Base-by-base conservation (phyloP, 768 basidiomycete genomes). In the Asterophora parasitica region DNA sequence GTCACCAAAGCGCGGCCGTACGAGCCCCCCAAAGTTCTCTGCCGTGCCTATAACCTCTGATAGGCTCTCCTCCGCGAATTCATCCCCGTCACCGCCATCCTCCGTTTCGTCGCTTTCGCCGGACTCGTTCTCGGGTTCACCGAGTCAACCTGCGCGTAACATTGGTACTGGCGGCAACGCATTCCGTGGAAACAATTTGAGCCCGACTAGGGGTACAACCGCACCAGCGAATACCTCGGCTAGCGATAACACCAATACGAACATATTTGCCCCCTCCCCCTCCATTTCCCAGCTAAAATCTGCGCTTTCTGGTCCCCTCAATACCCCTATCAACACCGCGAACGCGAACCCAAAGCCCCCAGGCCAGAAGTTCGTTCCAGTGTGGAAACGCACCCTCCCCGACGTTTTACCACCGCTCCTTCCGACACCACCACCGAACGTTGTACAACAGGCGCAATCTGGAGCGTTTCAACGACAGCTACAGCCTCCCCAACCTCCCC, bases 371-470 rank as follows among this genome's bases (percentile, higher is more conserved):
- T 67, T 71, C 44, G 63, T 70, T 8, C 75, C 77, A 2, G 55
- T 69, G 10, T 76, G 74, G 75, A 73, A 72, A 58, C 71, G 71
- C 23, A 63, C 67, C 1, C 50, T 57, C 26, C 56, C 55, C 26
- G 58, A 61, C 42, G 49, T 58, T 5, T 58, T 58, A 17, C 58
- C 61, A 15, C 63, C 65, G 6, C 59, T 59, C 12, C 56, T 61
- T 20, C 63, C 58, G 11, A 57, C 47, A 28, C 63, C 50, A 31
- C 64, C 50, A 32, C 58, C 51, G 30, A 58, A 49, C 37, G 32
- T 45, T 13, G 31, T 48, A n/a, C 48, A 48, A 26, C 50, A 45
- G 20, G 43, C 51, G 13, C 51, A 53, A 7, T 33, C 52, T 15
- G 32, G 39, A 51, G 34, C 15, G 27, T 48, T 42, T 11, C 55